These are phyloP conservation scores for Globisporangium emineosum DNA, from an alignment of 352 stramenopile species.

Conservation along the genomic window DNA sequence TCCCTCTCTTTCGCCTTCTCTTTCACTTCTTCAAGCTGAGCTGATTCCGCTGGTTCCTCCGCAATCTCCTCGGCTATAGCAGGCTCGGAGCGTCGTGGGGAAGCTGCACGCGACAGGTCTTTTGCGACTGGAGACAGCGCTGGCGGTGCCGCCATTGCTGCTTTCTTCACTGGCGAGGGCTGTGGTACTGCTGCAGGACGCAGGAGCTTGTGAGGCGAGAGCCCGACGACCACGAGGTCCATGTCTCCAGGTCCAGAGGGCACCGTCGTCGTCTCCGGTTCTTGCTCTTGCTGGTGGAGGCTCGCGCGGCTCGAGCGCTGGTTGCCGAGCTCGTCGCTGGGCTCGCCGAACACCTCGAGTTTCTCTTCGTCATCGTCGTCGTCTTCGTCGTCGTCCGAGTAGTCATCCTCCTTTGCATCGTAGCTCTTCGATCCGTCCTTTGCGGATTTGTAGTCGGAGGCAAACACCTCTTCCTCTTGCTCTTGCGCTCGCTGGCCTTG, in stretches of 20 bases:
- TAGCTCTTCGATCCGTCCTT: not conserved
- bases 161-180: conserved; percentile 22
- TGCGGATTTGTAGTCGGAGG: conserved; percentile 19
- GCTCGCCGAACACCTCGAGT: conserved; percentile 40
- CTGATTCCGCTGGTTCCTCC: too few relatives aligned
- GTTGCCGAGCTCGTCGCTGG: conserved; percentile 17
- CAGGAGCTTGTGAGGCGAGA: conserved; percentile 33
- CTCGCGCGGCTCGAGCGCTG: conserved; percentile 15
- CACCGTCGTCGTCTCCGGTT: not conserved
- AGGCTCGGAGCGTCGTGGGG: not conserved
- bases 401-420: not conserved
- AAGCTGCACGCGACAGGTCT: not conserved
- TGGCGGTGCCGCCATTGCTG: too few relatives aligned
- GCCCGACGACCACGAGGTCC: conserved; percentile 37
- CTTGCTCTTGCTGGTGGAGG: not conserved
- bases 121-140: not conserved
- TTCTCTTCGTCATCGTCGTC: conserved; percentile 36
- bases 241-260: conserved; percentile 6
- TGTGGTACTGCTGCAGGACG: not conserved
- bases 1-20: not conserved
- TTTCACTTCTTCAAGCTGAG: not conserved
- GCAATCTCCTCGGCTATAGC: not conserved
- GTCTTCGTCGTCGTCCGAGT: conserved; percentile 11
- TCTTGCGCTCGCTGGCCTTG: conserved; percentile 9
- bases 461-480: conserved; percentile 20